These are phyloP conservation scores for Oryza australiensis DNA, from an alignment of 176 grass and related monocot genomes.

Conservation along the genomic window DNA sequence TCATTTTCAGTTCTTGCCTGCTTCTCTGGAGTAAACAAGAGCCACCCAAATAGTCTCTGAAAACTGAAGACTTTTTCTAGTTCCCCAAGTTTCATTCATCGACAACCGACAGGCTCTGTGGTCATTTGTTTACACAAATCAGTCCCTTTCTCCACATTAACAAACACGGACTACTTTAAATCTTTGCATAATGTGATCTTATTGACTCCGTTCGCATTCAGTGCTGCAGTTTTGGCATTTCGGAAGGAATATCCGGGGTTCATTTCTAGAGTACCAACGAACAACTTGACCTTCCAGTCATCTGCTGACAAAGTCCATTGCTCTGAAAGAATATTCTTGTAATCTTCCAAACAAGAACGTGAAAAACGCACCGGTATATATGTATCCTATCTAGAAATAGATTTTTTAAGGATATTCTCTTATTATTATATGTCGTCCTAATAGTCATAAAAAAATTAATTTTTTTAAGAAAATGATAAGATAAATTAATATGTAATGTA, in stretches of 20 bases:
- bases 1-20: neutral
- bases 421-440: too few species aligned
- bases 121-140: slow-evolving; percentile 11
- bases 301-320: neutral
- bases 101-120: neutral
- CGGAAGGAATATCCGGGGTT: slow-evolving; percentile 36
- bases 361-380: neutral
- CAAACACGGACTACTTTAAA: neutral
- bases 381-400: too few species aligned
- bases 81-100: neutral
- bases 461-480: too few species aligned
- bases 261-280: slow-evolving; percentile 24
- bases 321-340: slow-evolving; percentile 44
- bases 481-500: too few species aligned
- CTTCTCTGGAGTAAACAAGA: neutral
- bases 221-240: slow-evolving; percentile 20
- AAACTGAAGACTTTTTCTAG: neutral
- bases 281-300: slow-evolving; percentile 12
- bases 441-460: too few species aligned
- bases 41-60: neutral
- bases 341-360: slow-evolving; percentile 28
- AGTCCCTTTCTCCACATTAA: slow-evolving; percentile 19
- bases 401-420: too few species aligned
- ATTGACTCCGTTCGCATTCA: slow-evolving; percentile 13
- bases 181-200: neutral